Percentiles rank a stretch among this genome's conserved stretches.
These are phyloP conservation scores for Metschnikowia drakensbergensis DNA, from an alignment of 805 yeast genomes.

Conservation along the genomic window DNA sequence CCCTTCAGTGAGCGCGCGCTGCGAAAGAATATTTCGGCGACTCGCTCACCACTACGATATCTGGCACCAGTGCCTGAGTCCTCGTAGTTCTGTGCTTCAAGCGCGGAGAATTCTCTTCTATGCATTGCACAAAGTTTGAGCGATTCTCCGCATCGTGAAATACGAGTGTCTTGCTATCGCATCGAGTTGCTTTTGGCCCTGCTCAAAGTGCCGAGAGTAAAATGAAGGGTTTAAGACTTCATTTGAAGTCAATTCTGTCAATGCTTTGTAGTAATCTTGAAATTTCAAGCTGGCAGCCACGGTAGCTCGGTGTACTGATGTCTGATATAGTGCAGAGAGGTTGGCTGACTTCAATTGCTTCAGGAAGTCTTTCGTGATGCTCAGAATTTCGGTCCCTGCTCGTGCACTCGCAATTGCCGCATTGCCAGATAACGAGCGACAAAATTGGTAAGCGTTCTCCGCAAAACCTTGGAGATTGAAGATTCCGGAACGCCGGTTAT, in stretches of 20 bases:
- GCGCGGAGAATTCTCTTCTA: background rate
- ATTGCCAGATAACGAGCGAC: background rate
- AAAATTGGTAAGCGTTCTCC: background rate
- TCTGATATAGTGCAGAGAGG: background rate
- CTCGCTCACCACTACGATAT: background rate
- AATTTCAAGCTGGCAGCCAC: background rate
- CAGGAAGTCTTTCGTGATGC: background rate
- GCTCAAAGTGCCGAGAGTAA: background rate
- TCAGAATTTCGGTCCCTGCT: background rate
- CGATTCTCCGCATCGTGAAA: background rate
- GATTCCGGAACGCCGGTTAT: background rate
- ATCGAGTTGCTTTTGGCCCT: conserved; percentile 1
- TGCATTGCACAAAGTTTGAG: background rate
- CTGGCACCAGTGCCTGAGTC: background rate
- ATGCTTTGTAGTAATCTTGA: background rate
- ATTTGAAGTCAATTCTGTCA: background rate
- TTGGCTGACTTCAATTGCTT: background rate
- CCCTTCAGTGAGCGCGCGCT: background rate
- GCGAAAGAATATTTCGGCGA: background rate
- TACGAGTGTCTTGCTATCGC: background rate
- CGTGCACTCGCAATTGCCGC: background rate
- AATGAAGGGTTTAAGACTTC: background rate
- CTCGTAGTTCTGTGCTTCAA: background rate
- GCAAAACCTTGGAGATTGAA: background rate
- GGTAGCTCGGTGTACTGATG: background rate